A percentile compares a stretch with the other conserved stretches of the same genome.
phyloP scores from a whole-genome alignment of 169 alveolate species.

The Toxoplasma gondii region DNA sequence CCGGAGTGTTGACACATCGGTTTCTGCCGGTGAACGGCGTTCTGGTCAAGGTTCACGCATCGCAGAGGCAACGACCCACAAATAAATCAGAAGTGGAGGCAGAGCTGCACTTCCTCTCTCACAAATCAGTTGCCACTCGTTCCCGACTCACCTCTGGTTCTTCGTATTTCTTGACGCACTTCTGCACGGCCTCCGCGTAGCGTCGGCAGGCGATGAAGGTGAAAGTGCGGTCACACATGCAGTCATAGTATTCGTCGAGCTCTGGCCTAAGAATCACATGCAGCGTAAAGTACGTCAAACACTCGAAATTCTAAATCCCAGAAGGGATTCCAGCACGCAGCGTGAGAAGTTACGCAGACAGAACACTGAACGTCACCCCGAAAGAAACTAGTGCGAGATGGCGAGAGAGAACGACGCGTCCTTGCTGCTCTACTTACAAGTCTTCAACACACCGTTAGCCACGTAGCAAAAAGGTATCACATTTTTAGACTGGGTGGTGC shows the following conservation, averaged over 20 bases:
- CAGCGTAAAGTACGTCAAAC: neutral
- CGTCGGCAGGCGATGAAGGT: conserved; percentile 21
- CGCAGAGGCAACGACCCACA: too few species aligned
- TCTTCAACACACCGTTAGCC: too few species aligned
- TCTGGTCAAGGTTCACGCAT: too few species aligned
- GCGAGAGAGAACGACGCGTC: too few species aligned
- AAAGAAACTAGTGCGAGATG: too few species aligned
- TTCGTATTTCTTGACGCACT: conserved; percentile 41
- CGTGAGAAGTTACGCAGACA: too few species aligned
- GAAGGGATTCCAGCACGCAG: neutral
- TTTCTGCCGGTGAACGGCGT: too few species aligned
- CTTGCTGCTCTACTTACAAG: too few species aligned
- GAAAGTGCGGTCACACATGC: conserved; percentile 32
- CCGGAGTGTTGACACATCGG: too few species aligned
- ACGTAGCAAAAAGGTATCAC: too few species aligned
- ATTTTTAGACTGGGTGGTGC: too few species aligned
- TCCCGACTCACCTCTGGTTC: conserved; percentile 20
- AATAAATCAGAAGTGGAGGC: neutral
- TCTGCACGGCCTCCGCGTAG: conserved; percentile 9
- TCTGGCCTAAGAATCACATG: neutral
- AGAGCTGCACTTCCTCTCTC: neutral
- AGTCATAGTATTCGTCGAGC: conserved; percentile 51
- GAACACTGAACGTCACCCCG: too few species aligned
- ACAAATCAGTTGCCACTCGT: neutral
- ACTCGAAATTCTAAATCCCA: neutral